Evolutionary conservation across 306 rosid species (phyloP).

Genomic region (Vigna unguiculata): DNA sequence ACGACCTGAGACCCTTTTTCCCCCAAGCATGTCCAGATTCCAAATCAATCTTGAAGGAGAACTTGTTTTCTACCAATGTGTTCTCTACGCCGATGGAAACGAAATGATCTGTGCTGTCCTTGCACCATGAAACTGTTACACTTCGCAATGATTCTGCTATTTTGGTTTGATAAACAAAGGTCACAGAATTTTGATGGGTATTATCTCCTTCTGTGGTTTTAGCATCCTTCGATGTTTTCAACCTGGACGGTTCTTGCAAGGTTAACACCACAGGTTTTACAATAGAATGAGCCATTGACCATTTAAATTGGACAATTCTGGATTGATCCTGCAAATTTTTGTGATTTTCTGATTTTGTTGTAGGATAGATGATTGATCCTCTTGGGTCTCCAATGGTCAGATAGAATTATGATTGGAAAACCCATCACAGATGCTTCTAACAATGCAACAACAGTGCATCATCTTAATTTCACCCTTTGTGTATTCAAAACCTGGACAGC

Average conservation of each 20-base stretch:
- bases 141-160: constrained; percentile 41
- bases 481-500: constrained; percentile 27
- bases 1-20: constrained; percentile 68
- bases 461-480: not conserved
- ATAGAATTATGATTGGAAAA: constrained; percentile 19
- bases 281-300: constrained; percentile 45
- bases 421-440: constrained; percentile 33
- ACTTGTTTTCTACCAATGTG: constrained; percentile 38
- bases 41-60: constrained; percentile 63
- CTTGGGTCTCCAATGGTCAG: constrained; percentile 25
- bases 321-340: constrained; percentile 33
- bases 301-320: constrained; percentile 13
- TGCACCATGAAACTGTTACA: constrained; percentile 62
- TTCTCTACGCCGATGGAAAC: constrained; percentile 53
- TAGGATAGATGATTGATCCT: constrained; percentile 33
- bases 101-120: constrained; percentile 47
- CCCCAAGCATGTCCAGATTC: constrained; percentile 62
- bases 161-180: constrained; percentile 56
- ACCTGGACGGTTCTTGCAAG: constrained; percentile 34
- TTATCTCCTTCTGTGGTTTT: constrained; percentile 10
- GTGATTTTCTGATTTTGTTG: constrained; percentile 7
- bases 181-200: constrained; percentile 40
- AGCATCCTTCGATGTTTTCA: constrained; percentile 34
- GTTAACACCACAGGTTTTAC: constrained; percentile 43
- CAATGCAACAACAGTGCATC: constrained; percentile 37